Evolutionary conservation across 2,329 filamentous ascomycete genomes (phyloP).

Genomic region (Alternaria sp.): DNA sequence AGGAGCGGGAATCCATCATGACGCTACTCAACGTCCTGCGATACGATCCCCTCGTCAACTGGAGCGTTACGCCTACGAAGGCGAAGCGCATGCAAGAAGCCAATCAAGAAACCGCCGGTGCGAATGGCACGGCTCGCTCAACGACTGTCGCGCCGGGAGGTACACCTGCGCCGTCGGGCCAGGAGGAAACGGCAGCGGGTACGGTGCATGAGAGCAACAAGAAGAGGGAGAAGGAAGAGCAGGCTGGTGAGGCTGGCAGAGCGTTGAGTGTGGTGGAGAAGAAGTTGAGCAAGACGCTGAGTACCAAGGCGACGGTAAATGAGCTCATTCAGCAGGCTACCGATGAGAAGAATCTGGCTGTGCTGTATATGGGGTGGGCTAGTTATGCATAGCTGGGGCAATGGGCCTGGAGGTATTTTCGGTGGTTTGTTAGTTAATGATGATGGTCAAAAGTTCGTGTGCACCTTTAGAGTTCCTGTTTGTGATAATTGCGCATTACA

Average conservation of each 20-base stretch:
- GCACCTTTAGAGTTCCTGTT: no score
- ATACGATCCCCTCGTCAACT: constrained; percentile 97
- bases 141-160: constrained; percentile 41
- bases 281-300: constrained; percentile 93
- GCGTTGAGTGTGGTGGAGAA: constrained; percentile 93
- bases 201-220: constrained; percentile 42
- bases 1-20: constrained; percentile 97
- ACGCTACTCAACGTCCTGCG: constrained; percentile 95
- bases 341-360: constrained; percentile 89
- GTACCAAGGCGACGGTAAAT: constrained; percentile 93
- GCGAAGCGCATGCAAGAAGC: constrained; percentile 73
- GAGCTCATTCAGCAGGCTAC: constrained; percentile 96
- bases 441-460: background rate
- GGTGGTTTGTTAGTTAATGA: no score
- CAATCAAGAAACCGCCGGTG: constrained; percentile 58
- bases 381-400: constrained; percentile 37
- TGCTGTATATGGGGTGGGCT: constrained; percentile 67
- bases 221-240: constrained; percentile 59
- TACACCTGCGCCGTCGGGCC: constrained; percentile 39
- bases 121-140: constrained; percentile 39
- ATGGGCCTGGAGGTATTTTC: accelerated
- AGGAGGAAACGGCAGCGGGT: constrained; percentile 33
- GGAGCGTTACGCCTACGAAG: constrained; percentile 81
- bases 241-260: constrained; percentile 83
- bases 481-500: no score